Conservation (phyloP, 352 stramenopile species). For the Aphanomyces invadans region DNA sequence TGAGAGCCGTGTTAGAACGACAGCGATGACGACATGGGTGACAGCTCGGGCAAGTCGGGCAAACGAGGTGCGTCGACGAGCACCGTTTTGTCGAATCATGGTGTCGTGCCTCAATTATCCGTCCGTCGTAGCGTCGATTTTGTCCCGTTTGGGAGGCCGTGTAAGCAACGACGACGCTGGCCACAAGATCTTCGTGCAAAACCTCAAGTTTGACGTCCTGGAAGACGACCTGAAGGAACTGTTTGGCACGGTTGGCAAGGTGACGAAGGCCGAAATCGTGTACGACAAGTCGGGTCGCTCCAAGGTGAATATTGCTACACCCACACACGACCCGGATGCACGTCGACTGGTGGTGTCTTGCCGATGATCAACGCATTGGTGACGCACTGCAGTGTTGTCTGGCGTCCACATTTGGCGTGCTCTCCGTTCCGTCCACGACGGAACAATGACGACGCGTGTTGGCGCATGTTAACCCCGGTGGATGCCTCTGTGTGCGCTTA, state of each 20-base stretch:
- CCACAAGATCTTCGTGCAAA: conserved; percentile 76
- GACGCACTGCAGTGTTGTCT: background rate
- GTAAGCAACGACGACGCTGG: conserved; percentile 31
- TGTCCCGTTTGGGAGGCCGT: conserved; percentile 52
- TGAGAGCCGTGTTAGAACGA: conserved; percentile 12
- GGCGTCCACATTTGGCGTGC: background rate
- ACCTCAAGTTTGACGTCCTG: conserved; percentile 78
- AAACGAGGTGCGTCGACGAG: conserved; percentile 4
- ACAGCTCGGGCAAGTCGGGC: conserved; percentile 10
- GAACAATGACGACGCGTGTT: background rate
- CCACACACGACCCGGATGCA: background rate
- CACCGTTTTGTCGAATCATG: background rate
- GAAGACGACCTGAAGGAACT: conserved; percentile 76
- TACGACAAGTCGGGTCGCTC: conserved; percentile 77
- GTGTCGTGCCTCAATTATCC: too few relatives aligned
- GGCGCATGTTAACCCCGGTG: conserved; percentile 5
- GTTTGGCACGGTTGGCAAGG: conserved; percentile 66
- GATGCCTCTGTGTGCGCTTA: conserved; percentile 10
- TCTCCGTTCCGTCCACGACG: background rate
- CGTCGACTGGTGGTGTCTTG: background rate
- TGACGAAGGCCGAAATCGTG: conserved; percentile 71
- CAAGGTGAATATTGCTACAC: conserved; percentile 31
- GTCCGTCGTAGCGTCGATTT: conserved; percentile 46
- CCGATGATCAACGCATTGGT: background rate
- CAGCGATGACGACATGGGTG: conserved; percentile 17